Base-by-base conservation (phyloP, 2,329 filamentous ascomycete genomes). In the Colletotrichum liriopes region DNA sequence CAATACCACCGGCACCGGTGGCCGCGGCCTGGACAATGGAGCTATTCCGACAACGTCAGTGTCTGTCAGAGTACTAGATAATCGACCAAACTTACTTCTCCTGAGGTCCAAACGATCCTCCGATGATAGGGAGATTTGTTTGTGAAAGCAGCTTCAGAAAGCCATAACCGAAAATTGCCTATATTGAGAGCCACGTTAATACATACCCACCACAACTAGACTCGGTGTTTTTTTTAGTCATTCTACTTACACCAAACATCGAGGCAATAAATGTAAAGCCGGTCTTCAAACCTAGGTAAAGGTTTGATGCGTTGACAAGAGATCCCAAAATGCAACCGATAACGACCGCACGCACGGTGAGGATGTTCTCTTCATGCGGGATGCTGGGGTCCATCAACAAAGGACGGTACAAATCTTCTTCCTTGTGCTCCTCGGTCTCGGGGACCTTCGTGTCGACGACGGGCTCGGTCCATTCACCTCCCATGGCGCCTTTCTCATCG, bases 251-350 rank as follows among this genome's bases (percentile, higher is more conserved):
- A 20, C 59, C 85, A 69, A 87, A 86, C 79, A 87, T 83, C 59
- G 82, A 83, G 4, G 86, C 83, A 0, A 82, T 80, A 64, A 87
- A 87, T 2, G 85, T 87, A 78, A 86, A 87, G 32, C 86, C 86
- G 26, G 86, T 87, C 77, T 87, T 87, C 45, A 47, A 32, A 84
- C 89, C 89, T 29, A 91, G 84, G 75, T 91, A 91, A 52, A 91
- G 83, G 77, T 91, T 91, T 70, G 88, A 90, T 12, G 89, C 88
- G 75, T 90, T 90, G 75, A 91, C 88, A 11, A 91, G 83, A 20
- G 86, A 88, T 58, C 90, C 90, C 39, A 90, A 85, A 52, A 88
- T 76, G 66, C 87, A 84, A 56, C 90, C 89, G 43, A 89, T 81
- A 49, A 90, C 68, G 32, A 91, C 80, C 20, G 89, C 88, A 55